These are phyloP conservation scores for Acacia crassicarpa DNA, from an alignment of 306 rosid genomes.

Conservation along the genomic window DNA sequence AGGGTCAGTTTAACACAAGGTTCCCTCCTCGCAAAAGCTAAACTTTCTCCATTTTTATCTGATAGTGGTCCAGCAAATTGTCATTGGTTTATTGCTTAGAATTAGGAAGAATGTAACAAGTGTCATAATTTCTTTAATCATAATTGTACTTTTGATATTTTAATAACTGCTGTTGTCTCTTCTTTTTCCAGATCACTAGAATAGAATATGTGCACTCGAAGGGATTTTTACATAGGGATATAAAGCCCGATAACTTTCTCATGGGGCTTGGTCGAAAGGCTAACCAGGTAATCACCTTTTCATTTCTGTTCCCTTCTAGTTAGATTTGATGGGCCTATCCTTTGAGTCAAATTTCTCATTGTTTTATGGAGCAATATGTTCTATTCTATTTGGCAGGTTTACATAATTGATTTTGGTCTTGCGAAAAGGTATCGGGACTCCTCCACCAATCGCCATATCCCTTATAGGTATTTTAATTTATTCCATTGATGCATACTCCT, in stretches of 20 bases:
- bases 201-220: constrained; percentile 95
- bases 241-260: constrained; percentile 96
- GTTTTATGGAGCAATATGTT: constrained; percentile 2
- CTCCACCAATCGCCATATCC: constrained; percentile 84
- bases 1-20: not conserved
- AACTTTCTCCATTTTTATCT: not conserved
- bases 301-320: not conserved
- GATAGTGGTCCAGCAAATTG: not conserved
- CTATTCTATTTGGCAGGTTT: constrained; percentile 54
- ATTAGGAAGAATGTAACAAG: not conserved
- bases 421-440: constrained; percentile 90
- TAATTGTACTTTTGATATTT: not conserved
- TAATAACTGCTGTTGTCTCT: not conserved
- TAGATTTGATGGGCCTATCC: not conserved
- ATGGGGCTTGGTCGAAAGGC: constrained; percentile 99
- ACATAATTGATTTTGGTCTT: constrained; percentile 90
- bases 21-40: not conserved
- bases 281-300: constrained; percentile 65
- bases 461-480: constrained; percentile 59
- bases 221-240: constrained; percentile 90
- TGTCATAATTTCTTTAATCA: not conserved
- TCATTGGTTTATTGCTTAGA: not conserved
- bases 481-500: not conserved
- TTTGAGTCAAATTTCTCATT: not conserved
- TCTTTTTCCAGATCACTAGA: constrained; percentile 61